Evolutionary conservation across 2,329 filamentous ascomycete genomes (phyloP).

Genomic region (Fusarium hainanense): DNA sequence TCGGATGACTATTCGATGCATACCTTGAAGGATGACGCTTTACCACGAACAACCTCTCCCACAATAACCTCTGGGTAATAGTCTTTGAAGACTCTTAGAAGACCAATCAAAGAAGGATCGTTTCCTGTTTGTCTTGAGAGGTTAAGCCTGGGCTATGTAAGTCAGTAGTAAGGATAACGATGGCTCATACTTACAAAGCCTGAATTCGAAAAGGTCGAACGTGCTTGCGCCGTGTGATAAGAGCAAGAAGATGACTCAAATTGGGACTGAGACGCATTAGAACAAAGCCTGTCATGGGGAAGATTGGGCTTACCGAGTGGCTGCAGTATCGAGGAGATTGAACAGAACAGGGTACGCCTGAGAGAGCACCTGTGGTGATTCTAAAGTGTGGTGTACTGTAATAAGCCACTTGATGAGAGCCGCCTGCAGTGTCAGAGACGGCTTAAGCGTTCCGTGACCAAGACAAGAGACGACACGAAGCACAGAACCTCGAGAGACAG

Average conservation of each 20-base stretch:
- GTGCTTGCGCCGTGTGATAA: conserved; percentile 83
- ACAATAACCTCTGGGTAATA: conserved; percentile 92
- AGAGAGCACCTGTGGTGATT: conserved; percentile 71
- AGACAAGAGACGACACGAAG: conserved; percentile 76
- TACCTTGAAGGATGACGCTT: conserved; percentile 71
- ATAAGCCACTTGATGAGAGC: conserved; percentile 82
- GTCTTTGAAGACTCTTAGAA: conserved; percentile 87
- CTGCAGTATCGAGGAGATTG: conserved; percentile 83
- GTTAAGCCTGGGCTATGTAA: conserved; percentile 58
- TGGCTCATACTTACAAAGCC: conserved; percentile 64
- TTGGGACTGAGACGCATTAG: conserved; percentile 58
- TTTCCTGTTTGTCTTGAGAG: conserved; percentile 72
- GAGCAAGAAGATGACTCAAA: conserved; percentile 80
- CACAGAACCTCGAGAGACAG: conserved; percentile 69
- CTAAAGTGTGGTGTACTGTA: conserved; percentile 77
- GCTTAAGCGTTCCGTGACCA: conserved; percentile 82
- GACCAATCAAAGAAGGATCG: conserved; percentile 77
- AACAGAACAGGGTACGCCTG: conserved; percentile 82
- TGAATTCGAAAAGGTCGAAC: conserved; percentile 88
- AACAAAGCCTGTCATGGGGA: neutral
- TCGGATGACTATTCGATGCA: neutral
- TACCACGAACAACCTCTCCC: conserved; percentile 71
- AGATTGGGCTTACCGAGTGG: conserved; percentile 66
- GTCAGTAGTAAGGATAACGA: neutral
- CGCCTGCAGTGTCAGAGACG: conserved; percentile 75